Conservation (phyloP, 176 grass and related monocot species). For the Paspalum notatum region DNA sequence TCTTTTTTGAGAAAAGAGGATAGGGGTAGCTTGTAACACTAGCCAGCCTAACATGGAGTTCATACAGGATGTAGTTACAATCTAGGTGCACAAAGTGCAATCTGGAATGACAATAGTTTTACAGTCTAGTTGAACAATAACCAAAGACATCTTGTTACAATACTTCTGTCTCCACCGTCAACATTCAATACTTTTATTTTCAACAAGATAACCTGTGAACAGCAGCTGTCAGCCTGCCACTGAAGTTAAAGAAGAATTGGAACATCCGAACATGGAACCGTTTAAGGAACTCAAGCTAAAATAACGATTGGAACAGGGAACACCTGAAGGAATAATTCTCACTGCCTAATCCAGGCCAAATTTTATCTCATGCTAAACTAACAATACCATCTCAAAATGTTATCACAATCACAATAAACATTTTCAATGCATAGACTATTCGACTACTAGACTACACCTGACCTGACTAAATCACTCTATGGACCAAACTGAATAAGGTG, state of each 20-base stretch:
- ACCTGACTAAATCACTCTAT: conserved; percentile 24
- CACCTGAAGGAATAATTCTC: neutral
- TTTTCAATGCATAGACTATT: conserved; percentile 34
- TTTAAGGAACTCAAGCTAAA: neutral
- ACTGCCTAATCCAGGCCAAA: neutral
- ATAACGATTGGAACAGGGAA: neutral
- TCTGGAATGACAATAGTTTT: neutral
- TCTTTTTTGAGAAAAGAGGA: too few species aligned
- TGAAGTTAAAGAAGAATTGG: neutral
- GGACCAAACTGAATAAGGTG: conserved; percentile 28
- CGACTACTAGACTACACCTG: conserved; percentile 16
- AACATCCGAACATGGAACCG: neutral
- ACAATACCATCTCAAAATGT: conserved; percentile 33
- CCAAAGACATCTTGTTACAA: neutral
- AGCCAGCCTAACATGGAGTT: neutral
- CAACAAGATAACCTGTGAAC: neutral
- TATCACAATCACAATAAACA: conserved; percentile 28
- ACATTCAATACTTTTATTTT: neutral
- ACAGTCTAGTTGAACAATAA: neutral
- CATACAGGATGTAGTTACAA: neutral
- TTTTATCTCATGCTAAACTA: conserved; percentile 15
- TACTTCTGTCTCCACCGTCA: neutral
- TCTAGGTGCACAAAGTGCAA: neutral
- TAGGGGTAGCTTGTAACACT: neutral
- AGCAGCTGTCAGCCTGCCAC: neutral